Evolutionary conservation across 2,329 filamentous ascomycete species (phyloP).

Genomic region (Fusarium liriodendri): DNA sequence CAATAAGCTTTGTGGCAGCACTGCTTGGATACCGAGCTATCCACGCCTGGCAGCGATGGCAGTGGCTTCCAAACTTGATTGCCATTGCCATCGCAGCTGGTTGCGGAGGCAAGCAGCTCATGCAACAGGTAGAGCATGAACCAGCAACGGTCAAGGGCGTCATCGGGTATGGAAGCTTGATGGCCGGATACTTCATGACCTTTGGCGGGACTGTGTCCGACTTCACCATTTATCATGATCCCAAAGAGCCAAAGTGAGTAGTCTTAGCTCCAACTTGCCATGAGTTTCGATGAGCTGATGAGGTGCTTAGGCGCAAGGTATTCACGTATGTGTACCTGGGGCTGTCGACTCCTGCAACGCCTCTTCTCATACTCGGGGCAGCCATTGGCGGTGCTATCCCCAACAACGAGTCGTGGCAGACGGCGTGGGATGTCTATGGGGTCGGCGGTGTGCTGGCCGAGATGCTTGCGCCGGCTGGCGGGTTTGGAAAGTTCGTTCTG

Average conservation of each 20-base stretch:
- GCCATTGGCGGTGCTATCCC: conserved; percentile 52
- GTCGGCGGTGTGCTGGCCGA: conserved; percentile 47
- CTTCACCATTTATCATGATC: conserved; percentile 65
- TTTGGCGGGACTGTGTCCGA: conserved; percentile 68
- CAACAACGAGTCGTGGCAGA: conserved; percentile 45
- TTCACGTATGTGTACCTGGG: conserved; percentile 59
- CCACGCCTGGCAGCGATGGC: conserved; percentile 66
- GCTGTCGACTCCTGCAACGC: conserved; percentile 52
- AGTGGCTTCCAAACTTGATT: conserved; percentile 66
- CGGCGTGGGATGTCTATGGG: conserved; percentile 43
- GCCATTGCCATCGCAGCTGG: conserved; percentile 64
- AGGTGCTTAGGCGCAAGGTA: conserved; percentile 26
- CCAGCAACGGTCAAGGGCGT: conserved; percentile 52
- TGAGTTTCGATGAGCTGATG: conserved; percentile 50
- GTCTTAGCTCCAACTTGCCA: conserved; percentile 35
- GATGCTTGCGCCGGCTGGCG: conserved; percentile 47
- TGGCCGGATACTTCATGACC: conserved; percentile 65
- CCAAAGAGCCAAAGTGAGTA: conserved; percentile 36
- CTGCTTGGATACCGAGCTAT: conserved; percentile 66
- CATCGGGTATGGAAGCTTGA: conserved; percentile 58
- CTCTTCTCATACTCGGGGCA: conserved; percentile 53
- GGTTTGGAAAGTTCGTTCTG: conserved; percentile 52
- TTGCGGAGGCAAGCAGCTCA: conserved; percentile 62
- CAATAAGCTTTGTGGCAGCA: conserved; percentile 64
- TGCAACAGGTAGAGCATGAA: conserved; percentile 55